These are phyloP conservation scores for Mallotus repandus DNA, from an alignment of 441 rosid species.

Conservation along the genomic window DNA sequence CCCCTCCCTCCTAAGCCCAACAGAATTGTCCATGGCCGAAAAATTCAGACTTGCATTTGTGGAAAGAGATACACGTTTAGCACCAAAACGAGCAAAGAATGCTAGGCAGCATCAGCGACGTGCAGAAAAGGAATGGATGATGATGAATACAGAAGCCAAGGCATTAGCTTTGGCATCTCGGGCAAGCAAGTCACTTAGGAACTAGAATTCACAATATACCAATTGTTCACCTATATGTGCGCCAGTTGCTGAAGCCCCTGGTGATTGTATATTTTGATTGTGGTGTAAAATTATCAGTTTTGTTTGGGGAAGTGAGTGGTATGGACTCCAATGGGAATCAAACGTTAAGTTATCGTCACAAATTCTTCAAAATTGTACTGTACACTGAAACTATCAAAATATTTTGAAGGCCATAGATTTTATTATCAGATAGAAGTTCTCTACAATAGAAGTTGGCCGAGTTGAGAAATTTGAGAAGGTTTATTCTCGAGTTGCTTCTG, in stretches of 20 bases:
- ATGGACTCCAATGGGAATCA: not conserved
- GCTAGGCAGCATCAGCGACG: constrained; percentile 88
- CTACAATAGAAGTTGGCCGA: too few relatives aligned
- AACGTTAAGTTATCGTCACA: too few relatives aligned
- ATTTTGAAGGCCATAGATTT: too few relatives aligned
- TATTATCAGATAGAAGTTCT: too few relatives aligned
- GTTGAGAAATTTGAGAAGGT: too few relatives aligned
- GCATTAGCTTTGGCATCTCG: constrained; percentile 63
- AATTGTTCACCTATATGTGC: not conserved
- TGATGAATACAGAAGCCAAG: constrained; percentile 52
- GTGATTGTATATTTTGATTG: not conserved
- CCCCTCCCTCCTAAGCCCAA: constrained; percentile 31
- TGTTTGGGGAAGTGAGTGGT: not conserved
- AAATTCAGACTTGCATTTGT: constrained; percentile 80
- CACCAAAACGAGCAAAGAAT: constrained; percentile 92
- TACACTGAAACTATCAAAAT: too few relatives aligned
- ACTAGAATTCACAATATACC: constrained; percentile 23
- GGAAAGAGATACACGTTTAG: constrained; percentile 80
- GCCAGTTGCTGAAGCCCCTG: not conserved
- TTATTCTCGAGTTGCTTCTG: too few relatives aligned
- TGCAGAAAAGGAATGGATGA: constrained; percentile 72
- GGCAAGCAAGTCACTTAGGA: constrained; percentile 49
- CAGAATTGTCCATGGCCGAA: constrained; percentile 75
- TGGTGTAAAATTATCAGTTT: not conserved
- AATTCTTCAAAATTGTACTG: too few relatives aligned